These are phyloP conservation scores for Aspergillus sclerotiicarbonarius DNA, from an alignment of 495 filamentous ascomycete species.

Conservation along the genomic window DNA sequence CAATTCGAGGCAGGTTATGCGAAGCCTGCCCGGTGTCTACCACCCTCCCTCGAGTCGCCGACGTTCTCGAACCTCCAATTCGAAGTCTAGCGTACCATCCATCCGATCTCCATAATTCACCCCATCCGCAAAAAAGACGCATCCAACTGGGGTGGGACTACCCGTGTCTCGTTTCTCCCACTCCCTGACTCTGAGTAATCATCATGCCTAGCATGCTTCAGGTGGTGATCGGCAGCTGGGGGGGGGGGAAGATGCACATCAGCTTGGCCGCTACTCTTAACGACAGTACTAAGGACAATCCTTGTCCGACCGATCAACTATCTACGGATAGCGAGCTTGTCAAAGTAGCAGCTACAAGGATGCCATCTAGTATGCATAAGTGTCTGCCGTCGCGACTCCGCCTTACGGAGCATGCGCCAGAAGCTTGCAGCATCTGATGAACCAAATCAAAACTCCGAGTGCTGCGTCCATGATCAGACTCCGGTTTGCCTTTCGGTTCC, in stretches of 20 bases:
- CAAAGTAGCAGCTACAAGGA: background rate
- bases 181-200: slow-evolving; percentile 4
- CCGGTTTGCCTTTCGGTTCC: background rate
- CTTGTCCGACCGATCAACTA: background rate
- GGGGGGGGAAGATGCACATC: slow-evolving; percentile 22
- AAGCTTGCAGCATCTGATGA: background rate
- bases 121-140: background rate
- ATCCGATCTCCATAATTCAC: background rate
- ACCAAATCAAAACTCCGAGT: background rate
- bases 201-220: slow-evolving; percentile 16
- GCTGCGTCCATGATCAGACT: background rate
- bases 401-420: too few relatives aligned
- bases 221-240: slow-evolving; percentile 22
- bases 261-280: slow-evolving; percentile 7
- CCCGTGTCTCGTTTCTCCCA: background rate
- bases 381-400: background rate
- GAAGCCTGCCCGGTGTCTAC: background rate
- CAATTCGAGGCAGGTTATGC: background rate
- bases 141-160: background rate
- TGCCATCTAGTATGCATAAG: background rate
- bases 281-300: slow-evolving; percentile 8
- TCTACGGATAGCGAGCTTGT: background rate
- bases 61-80: background rate
- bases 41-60: background rate
- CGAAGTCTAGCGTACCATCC: background rate